Conservation (phyloP, 331 rosid genomes). For the Malus hybrid region DNA sequence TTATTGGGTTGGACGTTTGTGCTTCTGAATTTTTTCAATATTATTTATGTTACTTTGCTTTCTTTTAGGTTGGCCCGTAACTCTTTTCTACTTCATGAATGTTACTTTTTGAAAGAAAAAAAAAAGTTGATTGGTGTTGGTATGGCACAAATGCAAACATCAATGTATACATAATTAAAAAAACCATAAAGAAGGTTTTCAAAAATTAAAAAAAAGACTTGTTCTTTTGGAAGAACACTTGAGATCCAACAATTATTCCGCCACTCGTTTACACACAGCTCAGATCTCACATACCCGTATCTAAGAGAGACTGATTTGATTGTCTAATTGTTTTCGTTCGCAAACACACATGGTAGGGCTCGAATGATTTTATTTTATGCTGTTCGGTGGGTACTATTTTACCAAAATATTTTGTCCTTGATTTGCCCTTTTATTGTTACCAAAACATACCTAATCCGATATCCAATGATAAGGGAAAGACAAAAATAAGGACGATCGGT, state of each 20-base stretch:
- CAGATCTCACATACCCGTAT: neutral
- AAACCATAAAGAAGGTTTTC: neutral
- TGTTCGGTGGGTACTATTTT: neutral
- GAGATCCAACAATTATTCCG: neutral
- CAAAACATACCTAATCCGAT: neutral
- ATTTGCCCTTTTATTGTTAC: neutral
- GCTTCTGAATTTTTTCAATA: too few species aligned
- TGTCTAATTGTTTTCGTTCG: neutral
- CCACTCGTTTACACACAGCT: neutral
- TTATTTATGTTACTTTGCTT: too few species aligned
- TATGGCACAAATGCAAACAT: neutral
- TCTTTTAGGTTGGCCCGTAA: too few species aligned
- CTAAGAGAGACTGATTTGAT: neutral
- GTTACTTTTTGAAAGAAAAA: neutral
- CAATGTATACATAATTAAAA: neutral
- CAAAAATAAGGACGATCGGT: neutral
- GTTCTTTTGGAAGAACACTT: too few species aligned
- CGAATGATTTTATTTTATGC: neutral
- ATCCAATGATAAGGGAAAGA: neutral
- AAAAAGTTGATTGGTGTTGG: neutral
- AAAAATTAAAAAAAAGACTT: neutral
- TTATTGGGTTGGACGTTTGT: too few species aligned
- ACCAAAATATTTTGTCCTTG: too few species aligned
- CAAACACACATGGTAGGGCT: neutral
- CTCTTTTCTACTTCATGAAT: too few species aligned